Evolutionary conservation across 768 basidiomycete genomes (phyloP), one percentile per base, ranked within the genome.

Genomic region (Lactarius deliciosus): DNA sequence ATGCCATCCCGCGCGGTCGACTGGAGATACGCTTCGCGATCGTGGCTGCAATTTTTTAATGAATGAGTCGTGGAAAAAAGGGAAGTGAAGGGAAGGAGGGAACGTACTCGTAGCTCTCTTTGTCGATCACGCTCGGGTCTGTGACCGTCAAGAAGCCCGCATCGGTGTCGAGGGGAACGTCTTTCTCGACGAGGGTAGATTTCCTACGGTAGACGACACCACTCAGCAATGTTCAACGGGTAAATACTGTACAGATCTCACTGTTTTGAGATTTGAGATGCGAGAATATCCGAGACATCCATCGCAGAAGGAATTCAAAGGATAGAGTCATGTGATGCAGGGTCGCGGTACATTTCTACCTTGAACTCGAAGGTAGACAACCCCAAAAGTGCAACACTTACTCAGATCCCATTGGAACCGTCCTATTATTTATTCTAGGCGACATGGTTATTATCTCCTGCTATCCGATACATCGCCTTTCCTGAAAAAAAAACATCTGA

Each of bases 51-150:
- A 56, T 18, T 34, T 7, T 28, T 43, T 38, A 28, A 47, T 13
- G n/a, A 36, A 5, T 62, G 60, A 8, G 54, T 38, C 11, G 57
- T 0, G 32, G 28, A 10, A 1, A 68, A 4, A 25, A 25, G 32
- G 32, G 32, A 34, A 8, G 32, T 7, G 32, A 32, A 28, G 16
- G 59, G 53, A 13, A 47, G 9, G 16, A 47, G 9, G 16, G 15
- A 6, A 77, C 86, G 71, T 68, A 95, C 94, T 82, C 78, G 82
- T 98, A 97, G 72, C 81, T 85, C 64, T 93, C 91, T 57, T 84
- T 83, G 76, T 98, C 94, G 69, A 94, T 86, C 15, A 91, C 86
- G 75, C 94, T 96, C 25, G 83, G 83, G 79, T 99, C 96, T 57
- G 92, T 92, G 1, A 92, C 93, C 5, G 90, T 84, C 22, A 99